Percentiles rank a stretch among this genome's conserved stretches.
Conservation (phyloP, 2,329 filamentous ascomycete genomes). For the Diaporthe sp. region DNA sequence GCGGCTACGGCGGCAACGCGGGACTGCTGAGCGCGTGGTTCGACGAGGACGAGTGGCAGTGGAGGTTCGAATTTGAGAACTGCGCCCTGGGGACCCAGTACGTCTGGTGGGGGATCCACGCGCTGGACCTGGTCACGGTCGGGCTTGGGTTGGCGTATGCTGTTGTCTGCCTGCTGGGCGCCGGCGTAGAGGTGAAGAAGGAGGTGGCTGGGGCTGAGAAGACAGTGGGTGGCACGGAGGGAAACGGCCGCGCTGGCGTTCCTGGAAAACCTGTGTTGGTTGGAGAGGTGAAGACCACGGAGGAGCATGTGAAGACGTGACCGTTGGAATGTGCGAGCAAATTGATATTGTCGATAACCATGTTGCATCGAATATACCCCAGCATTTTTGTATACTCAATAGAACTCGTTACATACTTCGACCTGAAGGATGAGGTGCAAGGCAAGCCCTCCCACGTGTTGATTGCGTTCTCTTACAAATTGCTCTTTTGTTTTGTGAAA, state of each 20-base stretch:
- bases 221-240: neutral
- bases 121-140: constrained; percentile 71
- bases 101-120: constrained; percentile 93
- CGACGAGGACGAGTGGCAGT: constrained; percentile 78
- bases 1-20: constrained; percentile 91
- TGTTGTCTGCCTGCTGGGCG: constrained; percentile 14
- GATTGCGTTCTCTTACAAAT: neutral
- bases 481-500: neutral
- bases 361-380: constrained; percentile 27
- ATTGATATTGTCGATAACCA: constrained; percentile 10
- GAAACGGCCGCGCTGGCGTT: neutral
- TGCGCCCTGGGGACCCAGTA: constrained; percentile 89
- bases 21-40: constrained; percentile 93
- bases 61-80: constrained; percentile 84
- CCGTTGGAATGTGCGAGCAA: too few relatives aligned
- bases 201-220: neutral
- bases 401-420: neutral
- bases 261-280: too few relatives aligned
- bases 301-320: neutral
- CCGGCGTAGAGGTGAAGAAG: neutral
- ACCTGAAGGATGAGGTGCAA: too few relatives aligned
- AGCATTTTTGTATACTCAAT: constrained; percentile 27
- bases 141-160: constrained; percentile 49
- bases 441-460: too few relatives aligned
- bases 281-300: neutral